phyloP scores from a whole-genome alignment of 352 stramenopile species.

The Globisporangium lucens region DNA sequence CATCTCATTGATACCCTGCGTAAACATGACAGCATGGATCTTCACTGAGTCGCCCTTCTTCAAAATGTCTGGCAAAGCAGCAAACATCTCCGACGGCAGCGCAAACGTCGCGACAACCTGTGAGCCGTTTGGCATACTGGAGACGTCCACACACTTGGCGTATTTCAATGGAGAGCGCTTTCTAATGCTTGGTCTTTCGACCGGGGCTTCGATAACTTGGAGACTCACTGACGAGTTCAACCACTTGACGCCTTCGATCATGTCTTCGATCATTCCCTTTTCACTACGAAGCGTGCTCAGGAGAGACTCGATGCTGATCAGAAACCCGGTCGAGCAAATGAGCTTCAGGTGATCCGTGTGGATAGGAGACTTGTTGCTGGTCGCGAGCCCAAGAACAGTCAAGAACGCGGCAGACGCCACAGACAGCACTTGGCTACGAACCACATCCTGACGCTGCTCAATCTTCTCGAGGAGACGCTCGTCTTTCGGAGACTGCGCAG shows the following conservation, averaged over 20 bases:
- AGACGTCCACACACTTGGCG: constrained; percentile 77
- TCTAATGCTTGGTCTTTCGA: constrained; percentile 28
- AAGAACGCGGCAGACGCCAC: constrained; percentile 76
- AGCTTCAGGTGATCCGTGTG: constrained; percentile 60
- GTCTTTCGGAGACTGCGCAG: constrained; percentile 46
- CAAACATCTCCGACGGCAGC: constrained; percentile 53
- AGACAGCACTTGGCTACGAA: constrained; percentile 69
- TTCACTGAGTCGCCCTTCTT: constrained; percentile 71
- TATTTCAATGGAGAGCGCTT: constrained; percentile 49
- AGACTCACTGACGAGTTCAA: constrained; percentile 78
- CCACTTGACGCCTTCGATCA: constrained; percentile 85
- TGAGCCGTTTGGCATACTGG: constrained; percentile 40
- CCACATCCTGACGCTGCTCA: constrained; percentile 79
- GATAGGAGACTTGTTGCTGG: constrained; percentile 48
- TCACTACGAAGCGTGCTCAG: constrained; percentile 93
- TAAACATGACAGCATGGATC: constrained; percentile 80
- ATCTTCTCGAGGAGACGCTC: constrained; percentile 52
- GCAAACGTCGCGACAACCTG: constrained; percentile 73
- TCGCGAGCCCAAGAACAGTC: constrained; percentile 60
- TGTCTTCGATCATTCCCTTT: constrained; percentile 95
- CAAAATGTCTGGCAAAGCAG: constrained; percentile 52
- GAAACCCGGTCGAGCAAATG: constrained; percentile 72
- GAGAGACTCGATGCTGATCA: constrained; percentile 94
- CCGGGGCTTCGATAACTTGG: constrained; percentile 32
- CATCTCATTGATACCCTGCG: constrained; percentile 93